Evolutionary conservation across 352 stramenopile genomes (phyloP), one percentile per base, ranked within the genome.

Genomic region (Phytophthora podocarpi): DNA sequence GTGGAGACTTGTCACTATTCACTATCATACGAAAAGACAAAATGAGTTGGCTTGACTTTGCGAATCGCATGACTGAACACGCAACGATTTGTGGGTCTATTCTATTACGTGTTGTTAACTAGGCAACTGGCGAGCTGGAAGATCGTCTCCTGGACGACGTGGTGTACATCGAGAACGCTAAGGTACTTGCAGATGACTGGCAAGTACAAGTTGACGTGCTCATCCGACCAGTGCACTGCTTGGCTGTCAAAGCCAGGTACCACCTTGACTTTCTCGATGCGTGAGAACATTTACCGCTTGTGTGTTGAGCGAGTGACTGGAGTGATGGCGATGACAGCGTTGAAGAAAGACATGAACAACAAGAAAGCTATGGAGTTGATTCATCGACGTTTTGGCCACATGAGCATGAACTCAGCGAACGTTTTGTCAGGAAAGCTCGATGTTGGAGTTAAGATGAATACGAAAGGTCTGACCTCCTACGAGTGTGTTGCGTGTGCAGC

Each of bases 381-480:
- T 7, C 54, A 56, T 18, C 54, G 49, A 21, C 34, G 42, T 7
- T 62, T 42, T 20, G 34, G 28, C 7, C 49, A 61, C 45, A 8
- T 61, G 23, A 18, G 18, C 20, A 66, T 52, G 58, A 20, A 43
- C 6, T 45, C 12, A 4, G 50, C 45, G 28, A 46, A 51, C n/a
- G 3, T 5, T 15, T 16, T 66, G 11, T 4, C 32, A 2, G 54
- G 35, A 13, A 60, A 60, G 10, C n/a, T 55, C 8, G 42, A 61
- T 31, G 23, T 61, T 15, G 32, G 58, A 21, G 13, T 61, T 49
- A 35, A 60, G 27, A 15, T 67, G 5, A 67, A 67, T 49, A 23
- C 21, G 11, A 61, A 63, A 24, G 41, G 34, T 12, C 23, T 41
- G 32, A 60, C 7, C 26, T 26, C 28, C 4, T 67, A 56, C 40